These are phyloP conservation scores for Dendrobium huoshanense DNA, from an alignment of 106 monocot species.

Conservation along the genomic window DNA sequence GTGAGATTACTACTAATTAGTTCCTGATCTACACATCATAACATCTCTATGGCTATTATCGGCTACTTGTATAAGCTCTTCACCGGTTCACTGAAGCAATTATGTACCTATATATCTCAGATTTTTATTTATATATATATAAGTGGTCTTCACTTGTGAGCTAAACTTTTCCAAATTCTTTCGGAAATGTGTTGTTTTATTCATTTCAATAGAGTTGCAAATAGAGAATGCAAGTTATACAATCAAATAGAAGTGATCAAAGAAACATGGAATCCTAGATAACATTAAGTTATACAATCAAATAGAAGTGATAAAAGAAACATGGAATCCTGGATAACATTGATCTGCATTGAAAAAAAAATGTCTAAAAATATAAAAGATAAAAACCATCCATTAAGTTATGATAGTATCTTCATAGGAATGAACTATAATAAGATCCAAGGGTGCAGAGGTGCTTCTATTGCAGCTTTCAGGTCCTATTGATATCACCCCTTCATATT, in stretches of 20 bases:
- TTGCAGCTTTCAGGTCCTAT: conserved; percentile 46
- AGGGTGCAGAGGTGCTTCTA: conserved; percentile 39
- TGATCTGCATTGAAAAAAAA: neutral
- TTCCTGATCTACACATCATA: too few species aligned
- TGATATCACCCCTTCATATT: conserved; percentile 48
- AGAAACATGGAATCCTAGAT: too few species aligned
- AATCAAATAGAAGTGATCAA: too few species aligned
- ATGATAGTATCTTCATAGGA: neutral
- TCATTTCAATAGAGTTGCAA: neutral
- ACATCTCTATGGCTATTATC: too few species aligned
- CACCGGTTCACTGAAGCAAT: too few species aligned
- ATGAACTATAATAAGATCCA: conserved; percentile 51
- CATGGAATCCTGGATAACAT: neutral
- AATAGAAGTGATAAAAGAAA: neutral
- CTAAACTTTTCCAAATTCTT: too few species aligned
- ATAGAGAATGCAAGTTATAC: neutral
- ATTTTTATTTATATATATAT: too few species aligned
- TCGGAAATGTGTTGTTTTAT: neutral
- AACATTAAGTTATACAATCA: neutral
- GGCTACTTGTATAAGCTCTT: too few species aligned
- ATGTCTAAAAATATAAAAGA: neutral
- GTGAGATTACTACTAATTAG: too few species aligned
- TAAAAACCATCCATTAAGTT: neutral
- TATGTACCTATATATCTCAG: too few species aligned
- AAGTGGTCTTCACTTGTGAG: too few species aligned